Evolutionary conservation across 805 yeast species (phyloP), one percentile per base, ranked within the genome.

Genomic region (Lipomyces kockii): DNA sequence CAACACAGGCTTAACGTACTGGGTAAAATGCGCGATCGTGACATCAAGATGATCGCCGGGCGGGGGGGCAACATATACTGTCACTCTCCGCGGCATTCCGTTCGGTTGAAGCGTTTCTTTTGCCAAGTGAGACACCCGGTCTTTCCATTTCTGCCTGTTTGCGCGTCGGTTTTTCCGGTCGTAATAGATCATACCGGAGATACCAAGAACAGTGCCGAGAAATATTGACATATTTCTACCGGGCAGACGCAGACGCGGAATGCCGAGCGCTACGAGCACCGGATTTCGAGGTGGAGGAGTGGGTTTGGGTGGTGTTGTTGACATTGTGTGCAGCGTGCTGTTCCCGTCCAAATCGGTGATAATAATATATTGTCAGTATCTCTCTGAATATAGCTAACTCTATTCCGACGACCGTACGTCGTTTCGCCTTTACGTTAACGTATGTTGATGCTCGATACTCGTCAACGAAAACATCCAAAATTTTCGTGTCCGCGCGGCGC

Each of bases 171-270:
- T 84, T 67, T 85, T 82, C 71, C 89, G 88, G 78, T 95, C 99
- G 79, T 91, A 92, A 17, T 84, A 84, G 37, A 87, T 83, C 12
- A 94, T 91, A n/a, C 97, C 94, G 1, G 90, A 83, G 49, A 89
- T 79, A 1, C 83, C 79, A 1, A 88, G 86, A 1, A 90, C 76
- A 7, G 90, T 86, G 0, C 88, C 76, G 90, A 97, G 89, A 78
- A 95, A 95, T 49, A 92, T 90, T 81, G 86, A 78, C 99, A 98
- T 94, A 80, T 94, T 95, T 70, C 97, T 83, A 0, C 97, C 89
- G 0, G 99, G 99, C 14, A 95, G 80, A 51, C 89, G 84, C 27
- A 92, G 73, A 14, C 88, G 79, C 3, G 92, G 91, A 59, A 94
- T 84, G 0, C 98, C 98, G 90, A 94, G 85, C 74, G 91, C 89